Evolutionary conservation across 2,329 filamentous ascomycete genomes (phyloP), one percentile per base, ranked within the genome.

Genomic region (Colletotrichum orchidophilum): DNA sequence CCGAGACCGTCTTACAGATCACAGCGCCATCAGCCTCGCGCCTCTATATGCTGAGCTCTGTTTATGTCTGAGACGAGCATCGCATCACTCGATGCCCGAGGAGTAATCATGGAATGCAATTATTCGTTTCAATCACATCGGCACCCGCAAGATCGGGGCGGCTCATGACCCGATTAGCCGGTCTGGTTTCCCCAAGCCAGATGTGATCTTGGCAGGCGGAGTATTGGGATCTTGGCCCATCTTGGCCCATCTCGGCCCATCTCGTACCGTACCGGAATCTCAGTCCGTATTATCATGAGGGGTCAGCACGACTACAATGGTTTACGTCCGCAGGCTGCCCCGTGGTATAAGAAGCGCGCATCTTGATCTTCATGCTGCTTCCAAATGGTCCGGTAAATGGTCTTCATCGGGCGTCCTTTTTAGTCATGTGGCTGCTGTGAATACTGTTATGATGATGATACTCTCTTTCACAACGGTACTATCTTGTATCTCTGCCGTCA

Each of bases 401-500:
- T 46, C 13, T 18, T 42, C 29, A 31, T 21, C 7, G 9, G 6
- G 21, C 49, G 42, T 15, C 39, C 31, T 60, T n/a, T 13, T 49
- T 13, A 3, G 13, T 27, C 49, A 7, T 11, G 27, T 50, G 24
- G 42, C 26, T 42, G 57, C 52, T 24, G 13, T 12, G 29, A 5
- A 21, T 24, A 35, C 52, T 11, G n/a, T 9, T 31, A 72, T 21
- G 3, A 63, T 73, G 63, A 39, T 62, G 12, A 18, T 68, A 15
- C 53, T 46, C 50, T 64, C 39, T 4, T 27, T 69, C 18, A 57
- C 75, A 55, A 52, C 73, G 6, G 72, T 74, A 64, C 73, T 79
- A 15, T 57, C 59, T 13, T 50, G 77, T 12, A 33, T 76, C 39
- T 76, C 74, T 9, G 64, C 53, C 13, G 74, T 65, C 11, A 74